Base-by-base conservation (phyloP, 2,329 filamentous ascomycete genomes). In the Cladophialophora bantiana region DNA sequence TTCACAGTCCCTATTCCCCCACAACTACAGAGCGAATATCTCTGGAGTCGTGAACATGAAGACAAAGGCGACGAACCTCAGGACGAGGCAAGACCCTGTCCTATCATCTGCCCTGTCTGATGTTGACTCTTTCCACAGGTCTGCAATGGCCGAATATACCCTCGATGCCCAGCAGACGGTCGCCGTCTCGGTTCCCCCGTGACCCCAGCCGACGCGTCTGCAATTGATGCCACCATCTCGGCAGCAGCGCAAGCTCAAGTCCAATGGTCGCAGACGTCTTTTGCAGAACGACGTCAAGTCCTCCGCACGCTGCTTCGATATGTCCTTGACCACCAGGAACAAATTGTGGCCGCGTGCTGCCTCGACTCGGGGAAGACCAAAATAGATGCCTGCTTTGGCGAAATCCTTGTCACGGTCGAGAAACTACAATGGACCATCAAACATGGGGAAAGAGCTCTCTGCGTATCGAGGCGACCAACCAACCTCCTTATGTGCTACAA, bases 401-500 rank as follows among this genome's bases (percentile, higher is more conserved):
- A 99, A 84, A 94, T 98, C 70, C 84, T 99, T 63, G 93, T 97
- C 50, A 97, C 95, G 6, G 89, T 87, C 0, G 95, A 98, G 83
- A 97, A 97, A 83, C 85, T 99, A 67, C 89, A 91, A 75, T 99
- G 95, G 95, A 97, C 93, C 2, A 89, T 98, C 69, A 83, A 89
- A 70, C 93, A 99, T 79, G 95, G 95, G 73, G 94, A 97, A 79
- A 88, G 87, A 74, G 91, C 93, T 0, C 80, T 99, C 71, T 80
- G 80, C 40, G 87, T 92, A 0, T 90, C 90, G 70, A 83, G 83
- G 57, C 85, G 95, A 61, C 93, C 94, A 4, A 96, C 93, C 0
- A 97, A 96, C 78, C 84, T 97, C 54, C 85, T 99, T 70, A 96
- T 99, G 93, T 87, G 89, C 80, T 97, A 98, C 81, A 99, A 99